Percentiles rank a stretch among this genome's conserved stretches.
Conservation (phyloP, 192 early-diverging fungal genomes). For the Cetraspora pellucida region DNA sequence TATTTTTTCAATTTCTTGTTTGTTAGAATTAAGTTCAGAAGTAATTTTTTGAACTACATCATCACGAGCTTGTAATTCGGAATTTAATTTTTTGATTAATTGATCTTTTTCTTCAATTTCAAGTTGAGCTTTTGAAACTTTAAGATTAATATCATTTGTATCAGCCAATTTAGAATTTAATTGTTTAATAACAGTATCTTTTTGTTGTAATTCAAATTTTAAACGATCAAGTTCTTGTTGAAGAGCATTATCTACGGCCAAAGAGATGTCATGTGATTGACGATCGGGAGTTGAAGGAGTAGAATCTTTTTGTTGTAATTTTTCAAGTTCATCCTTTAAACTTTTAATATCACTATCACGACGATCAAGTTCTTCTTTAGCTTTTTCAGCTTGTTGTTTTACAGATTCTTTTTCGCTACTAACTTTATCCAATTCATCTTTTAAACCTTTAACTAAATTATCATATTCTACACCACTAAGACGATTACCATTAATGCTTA, state of each 20-base stretch:
- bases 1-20: slow-evolving; percentile 3
- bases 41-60: background rate
- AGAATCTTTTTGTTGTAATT: background rate
- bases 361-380: background rate
- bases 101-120: background rate
- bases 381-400: background rate
- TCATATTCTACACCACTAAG: background rate
- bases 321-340: background rate
- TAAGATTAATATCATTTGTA: background rate
- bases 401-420: background rate
- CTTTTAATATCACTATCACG: background rate
- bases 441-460: too few species aligned
- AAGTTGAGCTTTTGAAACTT: background rate
- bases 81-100: background rate
- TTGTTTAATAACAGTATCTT: background rate
- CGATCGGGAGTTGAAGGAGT: background rate
- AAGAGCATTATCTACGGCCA: too few species aligned
- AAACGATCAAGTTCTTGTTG: background rate
- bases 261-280: too few species aligned
- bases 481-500: background rate
- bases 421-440: background rate
- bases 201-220: slow-evolving; percentile 15
- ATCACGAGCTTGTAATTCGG: background rate
- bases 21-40: background rate
- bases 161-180: background rate